Base-by-base conservation (phyloP, 2,329 filamentous ascomycete species). In the Didymellaceae sp. region DNA sequence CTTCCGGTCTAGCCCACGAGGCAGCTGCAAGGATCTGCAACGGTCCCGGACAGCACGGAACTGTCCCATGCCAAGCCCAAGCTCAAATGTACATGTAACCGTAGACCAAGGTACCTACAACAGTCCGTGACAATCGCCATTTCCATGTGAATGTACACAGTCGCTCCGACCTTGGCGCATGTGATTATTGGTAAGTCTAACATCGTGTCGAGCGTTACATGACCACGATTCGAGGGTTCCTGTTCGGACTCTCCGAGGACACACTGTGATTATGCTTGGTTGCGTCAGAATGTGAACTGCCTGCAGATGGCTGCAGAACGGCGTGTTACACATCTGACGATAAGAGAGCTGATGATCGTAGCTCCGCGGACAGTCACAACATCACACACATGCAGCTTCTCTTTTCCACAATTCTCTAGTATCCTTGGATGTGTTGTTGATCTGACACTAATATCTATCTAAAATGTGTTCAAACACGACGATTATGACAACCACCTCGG, bases 401-500 rank as follows among this genome's bases (percentile, higher is more conserved):
- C n/a, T n/a, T n/a, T n/a, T n/a, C n/a, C n/a, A n/a, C n/a, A n/a
- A n/a, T n/a, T n/a, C n/a, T n/a, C n/a, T n/a, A n/a, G n/a, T n/a
- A n/a, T n/a, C n/a, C n/a, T n/a, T n/a, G n/a, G n/a, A n/a, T 17
- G 31, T 33, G 31, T 33, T 7, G 6, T 9, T 18, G 31, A n/a
- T n/a, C n/a, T n/a, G n/a, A n/a, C n/a, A n/a, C n/a, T n/a, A n/a
- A n/a, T 20, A 22, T 6, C 11, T 21, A 21, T 20, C 10, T 4
- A 11, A 35, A 37, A 24, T 5, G 25, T 10, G 14, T 9, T 8
- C 22, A 8, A 26, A 38, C 20, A 18, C 24, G 16, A 4, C 25
- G n/a, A n/a, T 32, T 21, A 66, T 24, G 58, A 68, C 61, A 77
- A 60, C 75, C 76, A 78, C 46, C 60, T 63, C 52, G 65, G 59